phyloP scores from a whole-genome alignment of 495 filamentous ascomycete species.

The Aspergillus campestris region DNA sequence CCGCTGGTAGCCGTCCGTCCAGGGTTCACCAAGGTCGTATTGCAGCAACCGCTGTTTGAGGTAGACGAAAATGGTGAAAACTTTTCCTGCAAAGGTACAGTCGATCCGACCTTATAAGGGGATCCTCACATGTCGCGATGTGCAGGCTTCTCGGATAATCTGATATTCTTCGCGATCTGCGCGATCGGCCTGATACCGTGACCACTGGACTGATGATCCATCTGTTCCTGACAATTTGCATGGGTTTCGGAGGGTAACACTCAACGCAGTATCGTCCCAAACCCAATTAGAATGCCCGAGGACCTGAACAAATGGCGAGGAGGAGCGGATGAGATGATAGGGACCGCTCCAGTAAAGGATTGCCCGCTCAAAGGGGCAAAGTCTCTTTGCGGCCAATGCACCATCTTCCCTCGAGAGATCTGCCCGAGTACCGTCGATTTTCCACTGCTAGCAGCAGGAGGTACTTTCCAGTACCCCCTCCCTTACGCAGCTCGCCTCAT shows the following conservation, averaged over 20 bases:
- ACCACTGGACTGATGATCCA: no score
- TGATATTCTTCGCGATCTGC: constrained; percentile 6
- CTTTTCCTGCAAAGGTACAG: not conserved
- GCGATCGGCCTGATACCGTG: constrained; percentile 2
- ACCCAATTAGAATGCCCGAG: no score
- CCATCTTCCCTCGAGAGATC: no score
- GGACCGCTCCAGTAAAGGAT: no score
- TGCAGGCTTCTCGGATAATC: not conserved
- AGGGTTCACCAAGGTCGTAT: constrained; percentile 7
- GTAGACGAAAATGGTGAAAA: constrained; percentile 5
- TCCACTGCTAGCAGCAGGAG: no score
- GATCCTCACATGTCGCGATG: not conserved
- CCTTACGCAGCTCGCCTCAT: not conserved
- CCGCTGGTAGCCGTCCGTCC: constrained; percentile 7
- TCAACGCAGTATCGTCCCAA: not conserved
- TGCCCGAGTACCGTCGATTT: no score
- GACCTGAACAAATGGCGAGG: no score
- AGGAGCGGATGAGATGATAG: no score
- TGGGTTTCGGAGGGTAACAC: not conserved
- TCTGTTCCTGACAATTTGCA: not conserved
- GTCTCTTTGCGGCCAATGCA: no score
- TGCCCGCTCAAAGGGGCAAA: no score
- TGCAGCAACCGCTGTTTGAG: constrained; percentile 4
- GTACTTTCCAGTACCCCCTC: no score
- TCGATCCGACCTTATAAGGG: constrained; percentile 2